These are phyloP conservation scores for Mycosphaerelloides madeirae DNA, from an alignment of 2,329 filamentous ascomycete species.

Conservation along the genomic window DNA sequence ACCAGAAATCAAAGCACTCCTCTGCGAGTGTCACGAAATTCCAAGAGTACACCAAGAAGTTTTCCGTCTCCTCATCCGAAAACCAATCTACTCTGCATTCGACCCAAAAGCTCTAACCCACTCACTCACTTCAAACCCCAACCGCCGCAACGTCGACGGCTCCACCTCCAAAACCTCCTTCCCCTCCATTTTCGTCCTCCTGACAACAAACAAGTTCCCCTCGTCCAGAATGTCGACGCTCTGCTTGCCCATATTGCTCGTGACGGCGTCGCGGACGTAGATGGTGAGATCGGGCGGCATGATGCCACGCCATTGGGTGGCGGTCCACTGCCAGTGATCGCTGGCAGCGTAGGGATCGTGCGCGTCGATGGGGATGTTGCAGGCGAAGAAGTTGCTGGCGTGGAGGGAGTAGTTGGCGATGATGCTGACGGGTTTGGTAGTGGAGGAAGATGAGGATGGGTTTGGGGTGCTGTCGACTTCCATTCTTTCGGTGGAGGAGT, in stretches of 20 bases:
- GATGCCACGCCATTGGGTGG: conserved; percentile 84
- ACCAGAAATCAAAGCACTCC: too few relatives aligned
- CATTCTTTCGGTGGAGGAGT: conserved; percentile 18
- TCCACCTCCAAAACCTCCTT: conserved; percentile 32
- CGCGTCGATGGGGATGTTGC: conserved; percentile 59
- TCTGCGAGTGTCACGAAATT: too few relatives aligned
- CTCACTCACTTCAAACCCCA: conserved; percentile 85
- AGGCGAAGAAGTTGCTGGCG: conserved; percentile 70
- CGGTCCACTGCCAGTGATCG: conserved; percentile 99
- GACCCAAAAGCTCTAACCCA: conserved; percentile 53
- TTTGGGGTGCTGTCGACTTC: conserved; percentile 14
- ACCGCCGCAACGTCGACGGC: conserved; percentile 57
- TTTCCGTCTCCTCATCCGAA: not conserved
- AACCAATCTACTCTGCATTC: conserved; percentile 4
- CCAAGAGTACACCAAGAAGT: conserved; percentile 3
- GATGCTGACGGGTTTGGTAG: conserved; percentile 63
- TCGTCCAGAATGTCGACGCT: conserved; percentile 40
- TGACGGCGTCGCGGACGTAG: conserved; percentile 51
- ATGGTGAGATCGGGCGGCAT: conserved; percentile 76
- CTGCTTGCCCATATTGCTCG: conserved; percentile 20
- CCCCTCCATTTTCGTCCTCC: conserved; percentile 35
- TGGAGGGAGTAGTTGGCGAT: conserved; percentile 76
- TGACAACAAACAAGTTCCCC: conserved; percentile 37
- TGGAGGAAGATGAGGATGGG: conserved; percentile 9
- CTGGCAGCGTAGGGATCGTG: conserved; percentile 70